phyloP scores from a whole-genome alignment of 129 eudicot species.

The Artemisia annua region DNA sequence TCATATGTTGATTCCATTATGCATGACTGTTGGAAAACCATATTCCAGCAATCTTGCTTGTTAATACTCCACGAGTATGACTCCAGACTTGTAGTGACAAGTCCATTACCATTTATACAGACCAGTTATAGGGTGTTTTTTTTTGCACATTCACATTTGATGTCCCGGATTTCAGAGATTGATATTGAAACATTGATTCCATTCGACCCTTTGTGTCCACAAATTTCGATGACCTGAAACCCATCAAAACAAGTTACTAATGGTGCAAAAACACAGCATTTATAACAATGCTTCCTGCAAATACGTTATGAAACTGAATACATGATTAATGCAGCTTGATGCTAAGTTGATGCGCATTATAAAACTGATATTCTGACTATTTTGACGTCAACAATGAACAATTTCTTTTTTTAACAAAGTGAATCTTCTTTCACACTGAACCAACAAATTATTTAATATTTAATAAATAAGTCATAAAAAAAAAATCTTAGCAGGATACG shows the following conservation, averaged over 20 bases:
- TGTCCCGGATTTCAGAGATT: constrained; percentile 37
- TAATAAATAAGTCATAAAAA: no score
- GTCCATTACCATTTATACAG: constrained; percentile 33
- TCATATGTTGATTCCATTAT: constrained; percentile 42
- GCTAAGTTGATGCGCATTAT: no score
- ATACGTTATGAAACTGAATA: no score
- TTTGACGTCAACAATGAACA: no score
- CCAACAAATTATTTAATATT: no score
- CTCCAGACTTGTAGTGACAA: constrained; percentile 8
- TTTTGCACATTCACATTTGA: constrained; percentile 28
- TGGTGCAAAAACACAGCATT: not conserved
- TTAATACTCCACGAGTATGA: constrained; percentile 29
- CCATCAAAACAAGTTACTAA: not conserved
- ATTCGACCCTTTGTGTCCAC: constrained; percentile 40
- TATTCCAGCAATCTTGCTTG: constrained; percentile 23
- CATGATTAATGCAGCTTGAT: no score
- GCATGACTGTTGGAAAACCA: constrained; percentile 43
- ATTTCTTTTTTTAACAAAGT: no score
- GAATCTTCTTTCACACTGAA: no score
- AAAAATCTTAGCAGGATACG: no score
- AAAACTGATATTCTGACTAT: no score
- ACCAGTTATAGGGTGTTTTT: constrained; percentile 37
- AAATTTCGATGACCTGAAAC: constrained; percentile 56
- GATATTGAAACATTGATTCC: constrained; percentile 26
- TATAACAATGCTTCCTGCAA: no score